These are phyloP conservation scores for Pythium scleroteichum DNA, from an alignment of 352 stramenopile genomes.

Conservation along the genomic window DNA sequence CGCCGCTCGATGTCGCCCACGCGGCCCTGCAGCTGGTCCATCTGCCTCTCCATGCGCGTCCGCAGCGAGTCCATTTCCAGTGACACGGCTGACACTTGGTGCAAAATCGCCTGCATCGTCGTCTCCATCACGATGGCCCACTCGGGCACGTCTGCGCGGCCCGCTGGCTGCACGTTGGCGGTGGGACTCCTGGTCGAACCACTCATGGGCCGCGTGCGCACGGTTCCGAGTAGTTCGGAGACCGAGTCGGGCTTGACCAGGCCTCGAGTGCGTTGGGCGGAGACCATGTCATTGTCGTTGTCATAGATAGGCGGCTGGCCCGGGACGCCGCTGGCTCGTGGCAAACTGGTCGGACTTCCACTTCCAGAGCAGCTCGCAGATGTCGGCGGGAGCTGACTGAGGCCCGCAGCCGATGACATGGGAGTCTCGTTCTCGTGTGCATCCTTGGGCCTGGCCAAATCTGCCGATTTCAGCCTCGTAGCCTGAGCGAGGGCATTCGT, in stretches of 20 bases:
- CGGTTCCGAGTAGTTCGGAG: too few species aligned
- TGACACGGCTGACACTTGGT: slow-evolving; percentile 52
- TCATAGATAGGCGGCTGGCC: slow-evolving; percentile 22
- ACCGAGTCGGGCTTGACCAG: not conserved
- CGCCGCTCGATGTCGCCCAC: slow-evolving; percentile 43
- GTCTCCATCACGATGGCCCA: slow-evolving; percentile 55
- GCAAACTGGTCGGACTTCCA: slow-evolving; percentile 1
- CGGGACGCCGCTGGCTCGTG: slow-evolving; percentile 4
- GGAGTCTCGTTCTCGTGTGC: not conserved
- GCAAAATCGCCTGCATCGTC: slow-evolving; percentile 55
- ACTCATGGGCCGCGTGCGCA: not conserved
- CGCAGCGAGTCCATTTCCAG: slow-evolving; percentile 58
- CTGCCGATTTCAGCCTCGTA: not conserved
- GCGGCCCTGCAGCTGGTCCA: slow-evolving; percentile 28
- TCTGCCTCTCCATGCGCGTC: slow-evolving; percentile 36
- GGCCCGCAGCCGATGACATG: not conserved
- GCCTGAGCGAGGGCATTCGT: too few species aligned
- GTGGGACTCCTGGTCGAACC: not conserved
- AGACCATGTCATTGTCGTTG: slow-evolving; percentile 8
- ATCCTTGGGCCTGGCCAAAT: not conserved
- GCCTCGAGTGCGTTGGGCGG: not conserved
- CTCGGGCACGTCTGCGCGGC: slow-evolving; percentile 29
- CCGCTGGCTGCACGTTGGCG: not conserved
- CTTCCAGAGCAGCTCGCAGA: not conserved
- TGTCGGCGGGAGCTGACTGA: not conserved